Evolutionary conservation across 2,329 filamentous ascomycete species (phyloP).

Genomic region (Aspergillus udagawae): DNA sequence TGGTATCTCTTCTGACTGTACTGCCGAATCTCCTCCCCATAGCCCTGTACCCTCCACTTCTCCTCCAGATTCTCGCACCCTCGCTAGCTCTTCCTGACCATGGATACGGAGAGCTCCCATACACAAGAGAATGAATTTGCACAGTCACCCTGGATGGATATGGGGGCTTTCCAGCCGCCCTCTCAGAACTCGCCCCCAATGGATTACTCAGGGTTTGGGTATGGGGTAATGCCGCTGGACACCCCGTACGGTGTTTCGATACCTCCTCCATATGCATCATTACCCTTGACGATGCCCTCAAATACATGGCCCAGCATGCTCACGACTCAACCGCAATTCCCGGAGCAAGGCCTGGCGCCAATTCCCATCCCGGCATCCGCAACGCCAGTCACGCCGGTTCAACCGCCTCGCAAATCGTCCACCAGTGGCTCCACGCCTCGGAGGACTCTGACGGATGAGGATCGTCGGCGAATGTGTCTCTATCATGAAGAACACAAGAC

Average conservation of each 20-base stretch:
- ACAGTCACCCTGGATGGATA: constrained; percentile 44
- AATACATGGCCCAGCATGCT: constrained; percentile 77
- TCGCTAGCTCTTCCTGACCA: constrained; percentile 19
- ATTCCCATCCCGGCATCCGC: constrained; percentile 50
- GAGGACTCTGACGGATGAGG: constrained; percentile 85
- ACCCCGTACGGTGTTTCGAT: constrained; percentile 52
- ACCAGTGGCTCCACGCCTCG: constrained; percentile 60
- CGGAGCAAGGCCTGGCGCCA: constrained; percentile 59
- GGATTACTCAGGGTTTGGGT: constrained; percentile 64
- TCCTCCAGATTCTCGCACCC: not conserved
- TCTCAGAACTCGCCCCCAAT: constrained; percentile 67
- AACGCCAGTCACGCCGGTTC: constrained; percentile 47
- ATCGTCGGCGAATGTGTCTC: constrained; percentile 88
- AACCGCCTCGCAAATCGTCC: constrained; percentile 34
- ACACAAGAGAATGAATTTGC: constrained; percentile 43
- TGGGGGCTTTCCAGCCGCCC: constrained; percentile 42
- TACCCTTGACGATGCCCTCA: constrained; percentile 68
- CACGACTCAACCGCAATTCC: constrained; percentile 65
- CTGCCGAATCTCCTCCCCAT: not conserved
- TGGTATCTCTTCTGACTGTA: constrained; percentile 2
- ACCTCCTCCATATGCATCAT: constrained; percentile 53
- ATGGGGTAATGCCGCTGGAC: constrained; percentile 59
- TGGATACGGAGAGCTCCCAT: constrained; percentile 45
- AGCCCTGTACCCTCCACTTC: not conserved
- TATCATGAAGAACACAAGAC: constrained; percentile 87